Evolutionary conservation across 768 basidiomycete species (phyloP), one percentile per base, ranked within the genome.

Genomic region (Boletus subcaerulescens): DNA sequence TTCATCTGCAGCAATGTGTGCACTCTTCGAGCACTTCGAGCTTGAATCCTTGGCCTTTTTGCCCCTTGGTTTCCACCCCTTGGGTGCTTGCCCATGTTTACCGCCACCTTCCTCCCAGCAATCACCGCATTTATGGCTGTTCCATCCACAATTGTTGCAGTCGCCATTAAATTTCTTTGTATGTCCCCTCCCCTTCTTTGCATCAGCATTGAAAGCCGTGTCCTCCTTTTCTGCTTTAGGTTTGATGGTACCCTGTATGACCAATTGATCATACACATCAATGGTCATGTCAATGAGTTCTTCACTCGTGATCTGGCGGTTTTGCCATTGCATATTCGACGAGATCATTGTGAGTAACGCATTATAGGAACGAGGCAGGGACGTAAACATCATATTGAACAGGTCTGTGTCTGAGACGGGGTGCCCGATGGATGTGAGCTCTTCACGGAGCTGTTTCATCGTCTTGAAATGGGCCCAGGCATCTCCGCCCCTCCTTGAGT

Each of bases 31-130:
- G 24, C 24, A 26, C 24, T 26, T 26, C 24, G 0, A 26, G 24
- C 24, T 26, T 26, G 5, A 26, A 26, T 41, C 18, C 22, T 22
- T 22, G 6, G 20, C 5, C 56, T 56, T 43, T 56, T 56, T 35
- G 24, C 55, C 47, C 0, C 7, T 1, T 5, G 35, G 2, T 22
- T 43, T 59, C 47, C 51, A 59, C 0, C 15, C 42, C 10, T 56
- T 53, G 15, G 46, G 49, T 10, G 45, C 52, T 7, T 60, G 48
- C 0, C 56, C 44, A 3, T 45, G 45, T 14, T 56, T 57, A 0
- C 18, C 45, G 11, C 55, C 32, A 3, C 55, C 60, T 22, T 62
- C 56, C 31, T 61, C 45, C 60, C 55, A 61, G 13, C 58, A 60
- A 6, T 60, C 38, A 4, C 10, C 0, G 2, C 3, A 20, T 4